These are phyloP conservation scores for Pestalotiopsis sp. DNA, from an alignment of 2,329 filamentous ascomycete genomes.

Conservation along the genomic window DNA sequence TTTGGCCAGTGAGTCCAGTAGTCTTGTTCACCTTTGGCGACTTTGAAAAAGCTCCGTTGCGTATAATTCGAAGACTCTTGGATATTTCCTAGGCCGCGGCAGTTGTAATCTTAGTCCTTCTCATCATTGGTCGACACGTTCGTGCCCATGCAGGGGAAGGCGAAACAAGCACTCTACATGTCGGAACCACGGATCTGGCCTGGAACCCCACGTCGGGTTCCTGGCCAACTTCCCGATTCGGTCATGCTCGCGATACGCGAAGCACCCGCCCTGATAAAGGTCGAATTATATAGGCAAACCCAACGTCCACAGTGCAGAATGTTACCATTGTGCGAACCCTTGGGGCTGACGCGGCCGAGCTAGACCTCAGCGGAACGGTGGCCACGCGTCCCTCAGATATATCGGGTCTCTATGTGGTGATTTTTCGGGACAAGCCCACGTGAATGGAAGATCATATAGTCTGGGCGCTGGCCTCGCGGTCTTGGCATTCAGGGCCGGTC, in stretches of 20 bases:
- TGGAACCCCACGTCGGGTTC: neutral
- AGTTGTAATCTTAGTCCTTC: neutral
- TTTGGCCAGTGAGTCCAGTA: neutral
- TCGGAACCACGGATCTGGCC: neutral
- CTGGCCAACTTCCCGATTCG: neutral
- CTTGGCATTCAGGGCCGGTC: too few relatives aligned
- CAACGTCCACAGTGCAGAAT: neutral
- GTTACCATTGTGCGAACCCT: neutral
- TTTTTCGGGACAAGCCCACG: too few relatives aligned
- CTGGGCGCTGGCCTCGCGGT: too few relatives aligned
- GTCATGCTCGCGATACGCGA: neutral
- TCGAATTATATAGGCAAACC: neutral
- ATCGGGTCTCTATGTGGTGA: too few relatives aligned
- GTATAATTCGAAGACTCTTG: neutral
- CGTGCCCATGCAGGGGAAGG: neutral
- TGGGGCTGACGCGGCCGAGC: neutral
- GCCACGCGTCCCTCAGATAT: too few relatives aligned
- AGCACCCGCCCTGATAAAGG: neutral
- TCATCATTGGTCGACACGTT: neutral
- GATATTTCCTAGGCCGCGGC: neutral
- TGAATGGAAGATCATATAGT: too few relatives aligned
- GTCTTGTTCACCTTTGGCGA: neutral
- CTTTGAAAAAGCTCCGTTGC: neutral
- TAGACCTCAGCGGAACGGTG: too few relatives aligned
- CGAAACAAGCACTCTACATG: neutral